These are phyloP conservation scores for Flaveria bidentis DNA, from an alignment of 129 eudicot genomes.

Conservation along the genomic window DNA sequence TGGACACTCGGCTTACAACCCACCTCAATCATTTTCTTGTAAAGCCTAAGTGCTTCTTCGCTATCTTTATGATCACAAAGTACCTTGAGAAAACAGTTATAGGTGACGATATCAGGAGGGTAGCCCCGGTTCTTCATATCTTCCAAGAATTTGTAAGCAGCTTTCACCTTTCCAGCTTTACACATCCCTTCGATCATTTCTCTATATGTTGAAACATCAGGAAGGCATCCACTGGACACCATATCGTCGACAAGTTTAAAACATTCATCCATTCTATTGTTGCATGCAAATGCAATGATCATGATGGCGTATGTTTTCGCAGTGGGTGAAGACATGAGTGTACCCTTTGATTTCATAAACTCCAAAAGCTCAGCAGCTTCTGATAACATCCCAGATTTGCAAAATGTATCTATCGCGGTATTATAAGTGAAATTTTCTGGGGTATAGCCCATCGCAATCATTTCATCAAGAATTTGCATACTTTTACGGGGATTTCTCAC, in stretches of 20 bases:
- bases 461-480: slow-evolving; percentile 70
- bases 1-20: slow-evolving; percentile 86
- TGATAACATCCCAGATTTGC: slow-evolving; percentile 71
- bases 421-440: slow-evolving; percentile 86
- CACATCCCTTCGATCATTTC: slow-evolving; percentile 89
- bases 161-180: slow-evolving; percentile 60
- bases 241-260: slow-evolving; percentile 65
- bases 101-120: slow-evolving; percentile 88
- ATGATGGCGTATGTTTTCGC: slow-evolving; percentile 81
- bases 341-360: slow-evolving; percentile 69
- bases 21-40: slow-evolving; percentile 56
- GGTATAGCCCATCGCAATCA: slow-evolving; percentile 61
- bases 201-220: slow-evolving; percentile 86
- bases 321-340: slow-evolving; percentile 75
- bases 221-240: slow-evolving; percentile 75
- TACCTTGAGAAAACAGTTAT: slow-evolving; percentile 88
- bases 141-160: slow-evolving; percentile 73
- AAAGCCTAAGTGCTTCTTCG: slow-evolving; percentile 61
- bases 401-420: slow-evolving; percentile 82
- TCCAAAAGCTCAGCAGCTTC: slow-evolving; percentile 69
- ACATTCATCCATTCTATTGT: slow-evolving; percentile 59
- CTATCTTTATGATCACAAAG: slow-evolving; percentile 73
- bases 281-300: slow-evolving; percentile 67
- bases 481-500: slow-evolving; percentile 64
- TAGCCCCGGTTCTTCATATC: slow-evolving; percentile 80